Percentiles rank a stretch among this genome's conserved stretches.
Evolutionary conservation across 1,284 basidiomycete genomes (phyloP).

Genomic region (Hemileia vastatrix): DNA sequence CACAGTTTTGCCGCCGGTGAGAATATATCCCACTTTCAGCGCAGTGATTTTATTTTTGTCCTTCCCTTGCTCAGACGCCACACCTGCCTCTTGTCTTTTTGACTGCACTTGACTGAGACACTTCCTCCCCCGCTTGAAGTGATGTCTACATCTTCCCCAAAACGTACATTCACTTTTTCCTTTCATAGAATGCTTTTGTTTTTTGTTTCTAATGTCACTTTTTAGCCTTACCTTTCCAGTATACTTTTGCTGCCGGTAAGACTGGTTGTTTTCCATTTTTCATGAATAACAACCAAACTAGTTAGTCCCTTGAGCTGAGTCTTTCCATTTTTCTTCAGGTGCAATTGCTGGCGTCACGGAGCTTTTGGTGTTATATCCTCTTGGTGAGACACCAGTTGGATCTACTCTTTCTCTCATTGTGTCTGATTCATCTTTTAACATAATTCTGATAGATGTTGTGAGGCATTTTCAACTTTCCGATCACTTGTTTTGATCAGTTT

Average conservation of each 20-base stretch:
- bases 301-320: neutral
- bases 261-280: slow-evolving; percentile 47
- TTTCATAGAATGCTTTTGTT: too few relatives aligned
- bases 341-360: slow-evolving; percentile 55
- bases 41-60: too few relatives aligned
- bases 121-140: too few relatives aligned
- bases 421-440: slow-evolving; percentile 10
- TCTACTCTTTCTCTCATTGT: neutral
- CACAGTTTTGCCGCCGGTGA: too few relatives aligned
- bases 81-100: too few relatives aligned
- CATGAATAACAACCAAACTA: neutral
- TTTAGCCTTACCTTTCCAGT: slow-evolving; percentile 75
- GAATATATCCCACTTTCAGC: too few relatives aligned
- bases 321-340: neutral
- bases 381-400: slow-evolving; percentile 54
- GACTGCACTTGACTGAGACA: too few relatives aligned
- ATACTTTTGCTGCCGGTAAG: slow-evolving; percentile 81
- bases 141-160: too few relatives aligned
- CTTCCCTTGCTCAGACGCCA: too few relatives aligned
- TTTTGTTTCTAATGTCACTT: too few relatives aligned
- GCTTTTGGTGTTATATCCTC: slow-evolving; percentile 83
- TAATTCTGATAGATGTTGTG: slow-evolving; percentile 34
- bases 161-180: too few relatives aligned
- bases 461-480: slow-evolving; percentile 30
- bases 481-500: slow-evolving; percentile 32